Percentiles rank a stretch among this genome's conserved stretches.
Conservation (phyloP, 495 filamentous ascomycete genomes). For the Neurospora sp. region DNA sequence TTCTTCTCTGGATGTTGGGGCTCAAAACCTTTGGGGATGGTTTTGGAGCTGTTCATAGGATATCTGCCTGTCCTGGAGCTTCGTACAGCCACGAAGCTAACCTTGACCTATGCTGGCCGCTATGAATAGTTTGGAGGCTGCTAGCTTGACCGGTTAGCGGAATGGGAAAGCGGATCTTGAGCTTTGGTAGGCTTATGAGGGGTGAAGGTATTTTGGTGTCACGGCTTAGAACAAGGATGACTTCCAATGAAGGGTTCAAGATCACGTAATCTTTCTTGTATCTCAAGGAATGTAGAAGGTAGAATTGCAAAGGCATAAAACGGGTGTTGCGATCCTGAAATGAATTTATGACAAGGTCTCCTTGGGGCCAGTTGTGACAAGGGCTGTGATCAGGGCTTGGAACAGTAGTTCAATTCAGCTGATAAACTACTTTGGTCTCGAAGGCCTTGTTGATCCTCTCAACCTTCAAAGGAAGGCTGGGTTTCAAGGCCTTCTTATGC, state of each 20-base stretch:
- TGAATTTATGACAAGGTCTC: background rate
- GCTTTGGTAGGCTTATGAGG: background rate
- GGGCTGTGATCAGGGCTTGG: too few relatives aligned
- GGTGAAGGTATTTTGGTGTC: background rate
- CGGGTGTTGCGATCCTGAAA: background rate
- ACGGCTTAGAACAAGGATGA: background rate
- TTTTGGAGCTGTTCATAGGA: background rate
- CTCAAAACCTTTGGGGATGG: background rate
- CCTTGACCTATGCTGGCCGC: background rate
- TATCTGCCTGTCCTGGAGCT: background rate
- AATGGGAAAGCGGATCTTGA: background rate
- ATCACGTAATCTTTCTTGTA: background rate
- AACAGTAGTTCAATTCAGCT: too few relatives aligned
- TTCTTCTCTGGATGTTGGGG: background rate
- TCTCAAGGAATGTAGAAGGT: background rate
- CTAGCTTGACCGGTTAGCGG: background rate
- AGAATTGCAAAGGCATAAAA: background rate
- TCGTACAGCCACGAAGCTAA: background rate
- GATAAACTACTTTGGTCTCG: too few relatives aligned
- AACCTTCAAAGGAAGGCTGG: too few relatives aligned
- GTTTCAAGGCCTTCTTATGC: too few relatives aligned
- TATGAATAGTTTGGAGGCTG: background rate
- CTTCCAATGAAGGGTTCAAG: background rate
- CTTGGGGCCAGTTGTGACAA: too few relatives aligned
- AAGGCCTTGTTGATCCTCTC: too few relatives aligned